phyloP scores from a whole-genome alignment of 1,284 basidiomycete genomes.

The Xanthoconium separans region DNA sequence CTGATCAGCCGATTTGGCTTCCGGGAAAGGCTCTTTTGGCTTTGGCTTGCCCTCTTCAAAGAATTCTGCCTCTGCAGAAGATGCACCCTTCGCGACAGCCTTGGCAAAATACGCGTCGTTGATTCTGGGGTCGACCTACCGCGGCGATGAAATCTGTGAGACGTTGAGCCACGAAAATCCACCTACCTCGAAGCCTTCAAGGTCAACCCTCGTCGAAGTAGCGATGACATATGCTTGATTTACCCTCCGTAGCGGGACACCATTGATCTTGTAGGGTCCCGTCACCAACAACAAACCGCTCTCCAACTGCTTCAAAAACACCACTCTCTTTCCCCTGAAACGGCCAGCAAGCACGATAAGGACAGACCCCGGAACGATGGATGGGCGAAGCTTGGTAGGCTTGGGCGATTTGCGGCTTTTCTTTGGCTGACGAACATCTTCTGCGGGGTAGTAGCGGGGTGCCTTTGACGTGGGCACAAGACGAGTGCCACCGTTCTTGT shows the following conservation, averaged over 20 bases:
- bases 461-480: conserved; percentile 86
- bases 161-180: conserved; percentile 10
- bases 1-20: conserved; percentile 90
- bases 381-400: conserved; percentile 76
- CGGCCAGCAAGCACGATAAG: conserved; percentile 97
- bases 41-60: conserved; percentile 94
- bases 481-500: conserved; percentile 91
- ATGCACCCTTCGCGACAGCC: conserved; percentile 63
- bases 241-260: conserved; percentile 96
- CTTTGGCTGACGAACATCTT: conserved; percentile 91
- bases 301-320: conserved; percentile 96
- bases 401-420: conserved; percentile 86
- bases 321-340: conserved; percentile 98
- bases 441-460: conserved; percentile 94
- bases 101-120: conserved; percentile 97
- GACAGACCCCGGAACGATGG: conserved; percentile 94
- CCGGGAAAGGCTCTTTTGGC: conserved; percentile 88
- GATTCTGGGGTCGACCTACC: conserved; percentile 83
- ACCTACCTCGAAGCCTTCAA: conserved; percentile 72
- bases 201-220: conserved; percentile 94
- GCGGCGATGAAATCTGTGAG: conserved; percentile 3
- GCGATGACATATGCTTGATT: conserved; percentile 99
- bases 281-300: conserved; percentile 95
- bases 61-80: conserved; percentile 92
- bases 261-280: conserved; percentile 98